Conservation (phyloP, 2,329 filamentous ascomycete species). For the Aspergillus latus region DNA sequence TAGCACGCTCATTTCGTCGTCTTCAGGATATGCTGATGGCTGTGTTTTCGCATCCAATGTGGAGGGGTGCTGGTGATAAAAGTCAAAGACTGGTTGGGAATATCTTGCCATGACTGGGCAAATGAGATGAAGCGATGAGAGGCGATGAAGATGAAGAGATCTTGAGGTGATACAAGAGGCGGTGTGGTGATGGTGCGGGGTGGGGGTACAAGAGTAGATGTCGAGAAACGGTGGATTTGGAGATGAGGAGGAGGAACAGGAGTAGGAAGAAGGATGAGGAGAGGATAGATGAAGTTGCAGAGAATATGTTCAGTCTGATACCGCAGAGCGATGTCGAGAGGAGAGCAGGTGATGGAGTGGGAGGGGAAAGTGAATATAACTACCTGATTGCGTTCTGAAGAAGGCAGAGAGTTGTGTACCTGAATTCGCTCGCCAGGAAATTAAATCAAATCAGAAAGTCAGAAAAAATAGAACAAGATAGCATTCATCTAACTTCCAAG, state of each 20-base stretch:
- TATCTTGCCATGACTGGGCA: slow-evolving; percentile 44
- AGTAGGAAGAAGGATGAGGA: slow-evolving; percentile 15
- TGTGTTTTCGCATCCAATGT: slow-evolving; percentile 43
- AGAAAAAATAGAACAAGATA: slow-evolving; percentile 10
- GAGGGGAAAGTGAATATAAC: slow-evolving; percentile 23
- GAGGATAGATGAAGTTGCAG: slow-evolving; percentile 12
- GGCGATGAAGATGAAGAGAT: slow-evolving; percentile 10
- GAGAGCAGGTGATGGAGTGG: slow-evolving; percentile 20
- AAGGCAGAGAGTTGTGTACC: slow-evolving; percentile 15
- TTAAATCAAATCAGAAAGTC: slow-evolving; percentile 1
- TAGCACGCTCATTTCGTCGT: slow-evolving; percentile 55
- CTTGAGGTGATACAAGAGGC: slow-evolving; percentile 21
- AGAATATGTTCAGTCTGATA: slow-evolving; percentile 14
- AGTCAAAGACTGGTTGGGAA: slow-evolving; percentile 44
- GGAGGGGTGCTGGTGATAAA: slow-evolving; percentile 46
- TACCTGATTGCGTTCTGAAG: slow-evolving; percentile 4
- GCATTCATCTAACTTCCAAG: not conserved
- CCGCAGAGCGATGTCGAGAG: slow-evolving; percentile 15
- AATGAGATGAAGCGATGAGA: slow-evolving; percentile 11
- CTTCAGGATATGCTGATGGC: slow-evolving; percentile 43
- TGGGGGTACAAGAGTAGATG: slow-evolving; percentile 14
- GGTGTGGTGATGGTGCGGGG: slow-evolving; percentile 25
- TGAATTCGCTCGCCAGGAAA: slow-evolving; percentile 15
- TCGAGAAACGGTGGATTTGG: not conserved
- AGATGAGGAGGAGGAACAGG: slow-evolving; percentile 2